Evolutionary conservation across 352 stramenopile species (phyloP).

Genomic region (Pythium plurisporium): DNA sequence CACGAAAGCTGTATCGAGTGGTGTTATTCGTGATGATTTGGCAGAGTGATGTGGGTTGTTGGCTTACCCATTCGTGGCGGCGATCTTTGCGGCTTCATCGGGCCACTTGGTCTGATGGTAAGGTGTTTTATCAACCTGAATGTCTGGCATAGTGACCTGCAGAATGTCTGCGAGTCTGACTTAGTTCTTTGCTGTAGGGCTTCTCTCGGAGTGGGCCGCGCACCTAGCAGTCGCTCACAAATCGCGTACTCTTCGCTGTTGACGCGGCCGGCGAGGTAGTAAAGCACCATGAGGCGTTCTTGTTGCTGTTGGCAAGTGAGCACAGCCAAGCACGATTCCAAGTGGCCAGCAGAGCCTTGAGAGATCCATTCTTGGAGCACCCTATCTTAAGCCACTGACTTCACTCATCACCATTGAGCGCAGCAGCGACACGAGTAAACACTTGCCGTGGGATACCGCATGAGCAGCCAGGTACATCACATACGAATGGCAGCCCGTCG

Average conservation of each 20-base stretch:
- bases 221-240: conserved; percentile 67
- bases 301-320: too few species aligned
- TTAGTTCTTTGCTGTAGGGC: too few species aligned
- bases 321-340: too few species aligned
- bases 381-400: not conserved
- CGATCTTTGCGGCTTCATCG: conserved; percentile 37
- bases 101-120: conserved; percentile 43
- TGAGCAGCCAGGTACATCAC: conserved; percentile 41
- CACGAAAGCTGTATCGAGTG: conserved; percentile 20
- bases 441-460: conserved; percentile 62
- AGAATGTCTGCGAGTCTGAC: conserved; percentile 57
- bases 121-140: conserved; percentile 46
- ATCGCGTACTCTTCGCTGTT: conserved; percentile 73
- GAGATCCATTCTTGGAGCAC: too few species aligned
- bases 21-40: not conserved
- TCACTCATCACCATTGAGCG: conserved; percentile 47
- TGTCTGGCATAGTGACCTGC: conserved; percentile 43
- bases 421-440: conserved; percentile 41
- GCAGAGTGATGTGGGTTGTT: not conserved
- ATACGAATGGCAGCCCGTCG: conserved; percentile 29
- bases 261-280: conserved; percentile 56
- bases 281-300: conserved; percentile 36
- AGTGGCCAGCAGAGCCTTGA: too few species aligned
- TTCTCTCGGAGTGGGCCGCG: too few species aligned
- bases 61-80: conserved; percentile 43